phyloP scores from a whole-genome alignment of 352 stramenopile species.

The Saprolegnia diclina region DNA sequence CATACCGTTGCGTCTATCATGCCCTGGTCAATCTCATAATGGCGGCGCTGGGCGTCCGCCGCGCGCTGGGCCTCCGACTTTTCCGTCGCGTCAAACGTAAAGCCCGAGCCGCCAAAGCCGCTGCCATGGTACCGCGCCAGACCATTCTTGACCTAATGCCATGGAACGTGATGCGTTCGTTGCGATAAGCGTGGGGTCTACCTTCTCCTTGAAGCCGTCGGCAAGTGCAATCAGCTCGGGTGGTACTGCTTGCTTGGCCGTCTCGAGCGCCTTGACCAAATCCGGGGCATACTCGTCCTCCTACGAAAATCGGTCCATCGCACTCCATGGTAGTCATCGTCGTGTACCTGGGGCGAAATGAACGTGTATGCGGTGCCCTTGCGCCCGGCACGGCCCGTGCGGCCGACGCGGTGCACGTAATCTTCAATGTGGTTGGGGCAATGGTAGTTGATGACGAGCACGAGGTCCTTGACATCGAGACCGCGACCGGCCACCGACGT shows the following conservation, averaged over 20 bases:
- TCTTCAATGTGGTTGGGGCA: constrained; percentile 99
- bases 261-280: constrained; percentile 94
- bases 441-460: constrained; percentile 99
- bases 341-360: constrained; percentile 89
- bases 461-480: constrained; percentile 97
- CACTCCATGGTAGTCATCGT: too few species aligned
- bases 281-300: constrained; percentile 97
- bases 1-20: constrained; percentile 54
- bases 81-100: constrained; percentile 97
- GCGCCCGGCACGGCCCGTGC: constrained; percentile 92
- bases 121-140: constrained; percentile 94
- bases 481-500: constrained; percentile 96
- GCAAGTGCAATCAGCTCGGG: constrained; percentile 88
- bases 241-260: constrained; percentile 68
- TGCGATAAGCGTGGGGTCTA: constrained; percentile 13
- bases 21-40: constrained; percentile 84
- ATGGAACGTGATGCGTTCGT: neutral
- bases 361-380: constrained; percentile 99
- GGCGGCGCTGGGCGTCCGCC: constrained; percentile 86
- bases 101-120: constrained; percentile 95
- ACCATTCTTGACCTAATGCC: constrained; percentile 79
- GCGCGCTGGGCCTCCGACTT: constrained; percentile 94
- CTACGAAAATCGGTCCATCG: constrained; percentile 35
- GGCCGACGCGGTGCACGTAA: constrained; percentile 98
- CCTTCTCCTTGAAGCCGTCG: constrained; percentile 95